A percentile compares a stretch with the other conserved stretches of the same genome.
Conservation (phyloP, 2,329 filamentous ascomycete species). For the Graphium sp. region DNA sequence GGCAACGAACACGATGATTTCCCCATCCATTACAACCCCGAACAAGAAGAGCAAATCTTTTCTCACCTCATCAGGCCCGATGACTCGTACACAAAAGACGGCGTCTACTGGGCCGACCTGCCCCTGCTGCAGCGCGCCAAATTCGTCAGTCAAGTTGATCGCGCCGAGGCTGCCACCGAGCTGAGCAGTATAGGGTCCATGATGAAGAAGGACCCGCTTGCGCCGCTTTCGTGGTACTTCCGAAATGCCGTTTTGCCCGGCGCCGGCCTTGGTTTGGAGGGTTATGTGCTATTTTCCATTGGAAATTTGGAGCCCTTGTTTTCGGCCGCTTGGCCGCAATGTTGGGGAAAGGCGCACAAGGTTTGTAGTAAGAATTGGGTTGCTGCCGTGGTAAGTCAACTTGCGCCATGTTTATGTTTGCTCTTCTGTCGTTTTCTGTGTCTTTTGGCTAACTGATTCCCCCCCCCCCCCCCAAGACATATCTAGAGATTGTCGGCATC, state of each 20-base stretch:
- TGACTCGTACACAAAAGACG: slow-evolving; percentile 69
- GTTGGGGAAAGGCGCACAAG: slow-evolving; percentile 48
- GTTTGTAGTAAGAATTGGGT: slow-evolving; percentile 71
- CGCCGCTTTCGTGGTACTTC: slow-evolving; percentile 73
- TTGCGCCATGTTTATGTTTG: too few species aligned
- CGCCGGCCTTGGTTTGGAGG: slow-evolving; percentile 82
- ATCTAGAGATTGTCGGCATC: slow-evolving; percentile 87
- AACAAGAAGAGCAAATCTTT: slow-evolving; percentile 47
- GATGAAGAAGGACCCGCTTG: slow-evolving; percentile 74
- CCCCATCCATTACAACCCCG: slow-evolving; percentile 22
- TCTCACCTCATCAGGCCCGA: slow-evolving; percentile 70
- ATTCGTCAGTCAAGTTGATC: slow-evolving; percentile 64
- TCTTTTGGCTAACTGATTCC: too few species aligned
- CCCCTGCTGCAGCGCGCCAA: slow-evolving; percentile 48
- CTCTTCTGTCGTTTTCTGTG: too few species aligned
- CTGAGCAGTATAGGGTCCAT: slow-evolving; percentile 51
- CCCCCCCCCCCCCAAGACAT: too few species aligned
- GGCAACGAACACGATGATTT: slow-evolving; percentile 31
- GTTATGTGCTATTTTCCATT: slow-evolving; percentile 93
- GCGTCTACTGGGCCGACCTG: slow-evolving; percentile 87
- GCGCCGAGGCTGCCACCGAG: slow-evolving; percentile 52
- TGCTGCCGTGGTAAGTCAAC: slow-evolving; percentile 51
- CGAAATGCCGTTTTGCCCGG: slow-evolving; percentile 83
- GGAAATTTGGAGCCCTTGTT: slow-evolving; percentile 82
- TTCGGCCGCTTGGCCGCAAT: slow-evolving; percentile 53